Percentiles rank a stretch among this genome's conserved stretches.
These are phyloP conservation scores for Polygonum maritimum DNA, from an alignment of 148 eudicot species.

Conservation along the genomic window DNA sequence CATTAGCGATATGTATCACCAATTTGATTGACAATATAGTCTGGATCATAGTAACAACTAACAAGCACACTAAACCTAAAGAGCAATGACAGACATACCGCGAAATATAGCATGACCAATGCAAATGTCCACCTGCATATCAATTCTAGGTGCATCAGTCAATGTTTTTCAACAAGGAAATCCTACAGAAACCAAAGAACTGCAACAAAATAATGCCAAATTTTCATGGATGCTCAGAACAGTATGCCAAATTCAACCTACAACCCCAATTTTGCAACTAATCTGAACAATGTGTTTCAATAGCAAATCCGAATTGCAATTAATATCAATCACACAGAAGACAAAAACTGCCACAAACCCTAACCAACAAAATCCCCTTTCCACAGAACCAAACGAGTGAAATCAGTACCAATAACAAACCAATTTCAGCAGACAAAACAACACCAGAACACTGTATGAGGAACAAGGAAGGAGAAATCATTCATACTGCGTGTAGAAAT, in stretches of 20 bases:
- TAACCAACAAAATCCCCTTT: not conserved
- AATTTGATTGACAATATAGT: not conserved
- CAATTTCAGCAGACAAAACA: not conserved
- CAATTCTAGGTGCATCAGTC: constrained; percentile 7
- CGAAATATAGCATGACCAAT: constrained; percentile 69
- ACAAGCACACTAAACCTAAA: not conserved
- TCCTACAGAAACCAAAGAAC: not conserved
- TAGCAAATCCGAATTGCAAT: not conserved
- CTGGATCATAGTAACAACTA: not conserved
- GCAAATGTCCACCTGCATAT: constrained; percentile 86
- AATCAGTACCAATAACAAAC: not conserved
- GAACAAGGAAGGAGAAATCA: constrained; percentile 2
- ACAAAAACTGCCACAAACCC: not conserved
- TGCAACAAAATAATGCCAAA: not conserved
- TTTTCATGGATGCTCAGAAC: not conserved
- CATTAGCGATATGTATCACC: not conserved
- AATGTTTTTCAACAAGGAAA: not conserved
- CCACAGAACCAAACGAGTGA: too few relatives aligned
- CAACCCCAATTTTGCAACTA: too few relatives aligned
- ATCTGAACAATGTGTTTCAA: not conserved
- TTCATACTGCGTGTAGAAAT: constrained; percentile 82
- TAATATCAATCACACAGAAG: not conserved
- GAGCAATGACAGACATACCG: constrained; percentile 30
- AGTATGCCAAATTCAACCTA: too few relatives aligned
- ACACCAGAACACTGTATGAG: not conserved